Base-by-base conservation (phyloP, 2,329 filamentous ascomycete genomes). In the Ophioceras dolichostomum region DNA sequence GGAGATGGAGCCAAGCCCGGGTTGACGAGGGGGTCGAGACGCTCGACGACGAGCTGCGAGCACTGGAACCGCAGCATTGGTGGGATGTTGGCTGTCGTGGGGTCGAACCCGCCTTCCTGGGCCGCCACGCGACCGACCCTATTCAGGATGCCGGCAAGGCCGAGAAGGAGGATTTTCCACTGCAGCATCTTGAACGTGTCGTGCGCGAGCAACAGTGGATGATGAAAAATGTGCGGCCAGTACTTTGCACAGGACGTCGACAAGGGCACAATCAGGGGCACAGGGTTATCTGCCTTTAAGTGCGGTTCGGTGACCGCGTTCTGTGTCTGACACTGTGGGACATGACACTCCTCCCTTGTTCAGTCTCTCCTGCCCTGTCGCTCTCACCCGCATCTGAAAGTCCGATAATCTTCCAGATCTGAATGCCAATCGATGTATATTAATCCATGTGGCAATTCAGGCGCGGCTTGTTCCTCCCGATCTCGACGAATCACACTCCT, bases 91-190 rank as follows among this genome's bases (percentile, higher is more conserved):
- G 42, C 38, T 7, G 38, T 44, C 14, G 38, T 10, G 24, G 42
- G 40, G 20, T 44, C 36, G 31, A 44, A 44, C 10, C 38, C 38
- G 33, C 40, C 40, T 5, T 40, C 41, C 32, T 43, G 41, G 36
- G 33, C 32, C 21, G 41, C 35, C 20, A 34, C 39, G 18, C 13
- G 34, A 34, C 34, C 28, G 20, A 30, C 34, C 17, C 37, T 34
- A 22, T 17, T 20, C 22, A 40, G 20, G 16, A 40, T 34, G 34
- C 39, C 19, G 30, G 34, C 34, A 17, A 40, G 20, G 34, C 39
- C 30, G 29, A 40, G 34, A n/a, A 33, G 16, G 34, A 40, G 20
- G 7, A 14, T n/a, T 24, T 37, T 37, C 34, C 34, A 40, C 30
- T 30, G 34, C 14, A 20, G 18, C 41, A 43, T 41, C 29, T 10